Conservation (phyloP, 371 early-diverging fungal species). For the Chytridiales sp. region DNA sequence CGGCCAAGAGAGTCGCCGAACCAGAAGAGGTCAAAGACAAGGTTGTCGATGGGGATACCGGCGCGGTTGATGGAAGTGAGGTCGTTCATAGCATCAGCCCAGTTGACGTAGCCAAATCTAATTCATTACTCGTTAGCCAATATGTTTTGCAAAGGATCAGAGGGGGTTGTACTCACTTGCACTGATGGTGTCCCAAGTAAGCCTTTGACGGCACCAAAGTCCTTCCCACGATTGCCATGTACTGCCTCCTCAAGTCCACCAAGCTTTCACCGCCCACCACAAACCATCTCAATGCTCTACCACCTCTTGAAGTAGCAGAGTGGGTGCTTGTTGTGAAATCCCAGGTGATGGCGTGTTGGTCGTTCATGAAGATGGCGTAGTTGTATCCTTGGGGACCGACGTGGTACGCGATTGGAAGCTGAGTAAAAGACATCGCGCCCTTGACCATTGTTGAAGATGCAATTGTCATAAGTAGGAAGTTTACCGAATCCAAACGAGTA, state of each 20-base stretch:
- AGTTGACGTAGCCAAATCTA: constrained; percentile 21
- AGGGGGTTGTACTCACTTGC: no score
- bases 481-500: no score
- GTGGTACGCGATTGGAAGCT: constrained; percentile 17
- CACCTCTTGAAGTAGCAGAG: constrained; percentile 1
- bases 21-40: constrained; percentile 25
- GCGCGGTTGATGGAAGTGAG: neutral
- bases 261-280: constrained; percentile 14
- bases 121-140: no score
- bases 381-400: constrained; percentile 14
- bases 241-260: constrained; percentile 8
- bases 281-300: constrained; percentile 12
- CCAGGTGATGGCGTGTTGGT: constrained; percentile 16
- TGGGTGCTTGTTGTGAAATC: constrained; percentile 10
- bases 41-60: constrained; percentile 20
- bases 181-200: constrained; percentile 18
- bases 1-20: constrained; percentile 5
- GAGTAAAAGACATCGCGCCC: constrained; percentile 13
- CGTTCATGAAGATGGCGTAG: constrained; percentile 18
- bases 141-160: no score
- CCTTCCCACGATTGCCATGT: constrained; percentile 17
- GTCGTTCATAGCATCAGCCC: constrained; percentile 8
- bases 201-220: constrained; percentile 7
- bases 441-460: no score
- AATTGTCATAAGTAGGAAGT: no score